Base-by-base conservation (phyloP, 345 rosid species). In the Dimocarpus longan region DNA sequence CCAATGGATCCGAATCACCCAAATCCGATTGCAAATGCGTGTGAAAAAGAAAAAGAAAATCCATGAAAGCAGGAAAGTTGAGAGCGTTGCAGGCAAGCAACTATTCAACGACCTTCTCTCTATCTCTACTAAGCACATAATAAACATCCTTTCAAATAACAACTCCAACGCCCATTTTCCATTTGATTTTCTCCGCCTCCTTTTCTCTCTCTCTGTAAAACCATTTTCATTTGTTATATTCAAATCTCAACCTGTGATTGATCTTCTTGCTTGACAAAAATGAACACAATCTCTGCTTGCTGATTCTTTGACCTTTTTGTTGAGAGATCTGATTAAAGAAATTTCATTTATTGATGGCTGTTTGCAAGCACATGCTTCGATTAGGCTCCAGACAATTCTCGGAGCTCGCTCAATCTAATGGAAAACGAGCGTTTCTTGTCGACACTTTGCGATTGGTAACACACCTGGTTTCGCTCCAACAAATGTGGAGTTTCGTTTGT, bases 391-490 rank as follows among this genome's bases (percentile, higher is more conserved):
- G 97, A 13, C 85, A 77, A 24, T 80, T 90, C 43, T 94, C 95
- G 8, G 89, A 94, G 80, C 94, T 92, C 67, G 90, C 73, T 7
- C 89, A 88, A 71, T 71, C 89, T 54, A 89, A 85, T 26, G 93
- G 88, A 12, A 97, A 89, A 21, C 95, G 96, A 24, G 98, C 96
- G 0, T 97, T 92, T 77, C 98, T 93, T 65, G 98, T 97, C 18
- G 96, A 94, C 74, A 97, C 99, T n/a, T 83, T 94, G 86, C 97
- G 93, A 77, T 84, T 97, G 90, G 98, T 93, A 88, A 78, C 69
- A 8, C 28, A 18, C 11, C 16, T 8, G 65, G 9, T 60, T 22
- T 60, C 22, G 26, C 28, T 60, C 65, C 65, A 21, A 60, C 5
- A 60, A 60, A 19, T 8, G 65, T 21, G 65, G 65, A 60, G 22